phyloP scores from a whole-genome alignment of 768 basidiomycete genomes.

The Mycena epipterygia region DNA sequence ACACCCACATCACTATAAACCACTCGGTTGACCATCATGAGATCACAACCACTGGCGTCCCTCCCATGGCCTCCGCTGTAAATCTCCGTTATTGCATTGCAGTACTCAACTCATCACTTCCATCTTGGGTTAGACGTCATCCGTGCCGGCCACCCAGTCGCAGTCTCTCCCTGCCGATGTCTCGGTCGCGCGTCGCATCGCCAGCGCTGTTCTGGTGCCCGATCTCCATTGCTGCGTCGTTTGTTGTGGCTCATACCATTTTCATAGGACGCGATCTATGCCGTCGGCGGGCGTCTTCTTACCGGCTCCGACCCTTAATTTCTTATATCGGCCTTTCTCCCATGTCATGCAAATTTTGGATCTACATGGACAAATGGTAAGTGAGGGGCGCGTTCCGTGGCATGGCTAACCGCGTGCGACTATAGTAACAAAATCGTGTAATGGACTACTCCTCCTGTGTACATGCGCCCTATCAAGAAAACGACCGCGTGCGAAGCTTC shows the following conservation, averaged over 20 bases:
- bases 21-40: background rate
- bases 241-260: background rate
- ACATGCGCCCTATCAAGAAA: background rate
- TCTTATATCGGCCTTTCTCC: background rate
- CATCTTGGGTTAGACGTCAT: background rate
- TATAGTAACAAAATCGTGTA: background rate
- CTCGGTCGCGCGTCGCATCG: background rate
- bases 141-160: background rate
- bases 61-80: background rate
- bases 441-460: background rate
- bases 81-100: background rate
- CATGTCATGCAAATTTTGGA: background rate
- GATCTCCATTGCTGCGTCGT: background rate
- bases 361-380: background rate
- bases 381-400: background rate
- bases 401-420: background rate
- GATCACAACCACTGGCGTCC: background rate
- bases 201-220: background rate
- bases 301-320: background rate
- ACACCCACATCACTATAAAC: background rate
- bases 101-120: background rate
- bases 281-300: background rate
- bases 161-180: background rate
- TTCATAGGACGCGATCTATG: background rate
- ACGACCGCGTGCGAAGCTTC: background rate